Percentiles rank a stretch among this genome's conserved stretches.
These are phyloP conservation scores for Termitomyces sp. DNA, from an alignment of 768 basidiomycete species.

Conservation along the genomic window DNA sequence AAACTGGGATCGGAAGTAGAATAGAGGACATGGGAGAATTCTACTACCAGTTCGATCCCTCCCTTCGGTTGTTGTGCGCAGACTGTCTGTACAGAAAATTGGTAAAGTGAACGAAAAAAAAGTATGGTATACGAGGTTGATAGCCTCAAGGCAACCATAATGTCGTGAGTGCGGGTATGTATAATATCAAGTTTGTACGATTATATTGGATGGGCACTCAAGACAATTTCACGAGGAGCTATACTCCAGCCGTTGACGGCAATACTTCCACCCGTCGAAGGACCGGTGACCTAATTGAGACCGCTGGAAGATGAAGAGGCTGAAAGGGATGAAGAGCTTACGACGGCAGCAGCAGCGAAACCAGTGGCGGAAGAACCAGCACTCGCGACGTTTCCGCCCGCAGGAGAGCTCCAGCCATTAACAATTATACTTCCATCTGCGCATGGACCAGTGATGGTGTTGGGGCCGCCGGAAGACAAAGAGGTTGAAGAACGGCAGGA, in stretches of 20 bases:
- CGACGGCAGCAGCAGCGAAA: neutral
- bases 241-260: slow-evolving; percentile 21
- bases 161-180: neutral
- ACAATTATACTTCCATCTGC: neutral
- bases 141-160: slow-evolving; percentile 5
- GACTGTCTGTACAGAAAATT: neutral
- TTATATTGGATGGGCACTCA: slow-evolving; percentile 17
- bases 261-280: slow-evolving; percentile 33
- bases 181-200: neutral
- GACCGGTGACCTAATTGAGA: slow-evolving; percentile 18
- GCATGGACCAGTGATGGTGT: neutral
- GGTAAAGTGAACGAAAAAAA: neutral
- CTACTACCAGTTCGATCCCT: slow-evolving; percentile 8
- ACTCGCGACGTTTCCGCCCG: neutral
- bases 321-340: neutral
- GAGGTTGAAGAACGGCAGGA: too few species aligned
- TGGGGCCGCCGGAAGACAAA: too few species aligned
- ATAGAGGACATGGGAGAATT: neutral
- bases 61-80: slow-evolving; percentile 11
- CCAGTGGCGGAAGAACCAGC: neutral
- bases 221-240: slow-evolving; percentile 22
- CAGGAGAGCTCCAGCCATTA: slow-evolving; percentile 32
- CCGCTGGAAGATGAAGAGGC: slow-evolving; percentile 4
- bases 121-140: neutral
- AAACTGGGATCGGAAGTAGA: neutral